These are phyloP conservation scores for Oryza longistaminata DNA, from an alignment of 176 grass and related monocot species.

Conservation along the genomic window DNA sequence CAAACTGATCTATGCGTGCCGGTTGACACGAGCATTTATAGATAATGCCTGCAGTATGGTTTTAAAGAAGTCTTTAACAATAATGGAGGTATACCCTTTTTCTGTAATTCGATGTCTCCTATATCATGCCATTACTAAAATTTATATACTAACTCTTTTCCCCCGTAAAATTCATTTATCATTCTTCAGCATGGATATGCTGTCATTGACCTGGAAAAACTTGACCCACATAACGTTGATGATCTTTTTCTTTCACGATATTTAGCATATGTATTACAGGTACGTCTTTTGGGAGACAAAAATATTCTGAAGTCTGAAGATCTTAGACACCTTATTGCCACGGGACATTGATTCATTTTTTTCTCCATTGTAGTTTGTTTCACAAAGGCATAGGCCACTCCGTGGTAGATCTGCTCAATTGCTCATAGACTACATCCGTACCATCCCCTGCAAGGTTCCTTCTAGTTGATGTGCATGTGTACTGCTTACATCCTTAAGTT, in stretches of 20 bases:
- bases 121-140: conserved; percentile 17
- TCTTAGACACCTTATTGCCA: neutral
- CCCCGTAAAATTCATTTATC: conserved; percentile 11
- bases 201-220: conserved; percentile 82
- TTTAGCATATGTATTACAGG: conserved; percentile 75
- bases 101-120: conserved; percentile 28
- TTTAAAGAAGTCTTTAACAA: conserved; percentile 60
- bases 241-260: conserved; percentile 84
- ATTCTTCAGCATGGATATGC: conserved; percentile 76
- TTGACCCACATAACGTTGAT: conserved; percentile 62
- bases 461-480: conserved; percentile 22
- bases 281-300: conserved; percentile 24
- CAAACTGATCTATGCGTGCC: conserved; percentile 68
- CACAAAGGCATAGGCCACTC: conserved; percentile 82
- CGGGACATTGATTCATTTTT: conserved; percentile 10
- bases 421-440: conserved; percentile 72
- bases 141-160: neutral
- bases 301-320: neutral
- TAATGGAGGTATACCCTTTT: conserved; percentile 58
- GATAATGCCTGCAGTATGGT: conserved; percentile 49
- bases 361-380: conserved; percentile 63
- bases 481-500: neutral
- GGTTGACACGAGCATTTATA: conserved; percentile 60
- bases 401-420: conserved; percentile 68
- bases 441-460: conserved; percentile 81